Evolutionary conservation across 495 filamentous ascomycete species (phyloP).

Genomic region (Glarea lozoyensis): DNA sequence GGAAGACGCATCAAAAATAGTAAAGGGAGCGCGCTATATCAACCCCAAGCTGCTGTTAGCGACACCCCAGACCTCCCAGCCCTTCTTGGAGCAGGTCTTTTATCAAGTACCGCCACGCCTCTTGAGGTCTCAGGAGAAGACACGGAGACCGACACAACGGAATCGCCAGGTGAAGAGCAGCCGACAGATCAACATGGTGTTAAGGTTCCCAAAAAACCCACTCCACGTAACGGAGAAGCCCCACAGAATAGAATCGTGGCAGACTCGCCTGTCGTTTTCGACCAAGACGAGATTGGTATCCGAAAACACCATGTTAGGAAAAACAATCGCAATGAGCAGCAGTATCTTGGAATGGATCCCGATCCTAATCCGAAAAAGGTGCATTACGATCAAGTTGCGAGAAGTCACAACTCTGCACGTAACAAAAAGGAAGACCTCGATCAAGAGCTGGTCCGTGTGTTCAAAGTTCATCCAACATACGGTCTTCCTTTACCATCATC

Average conservation of each 20-base stretch:
- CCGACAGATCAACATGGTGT: constrained; percentile 11
- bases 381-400: constrained; percentile 10
- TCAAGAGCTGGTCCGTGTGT: constrained; percentile 6
- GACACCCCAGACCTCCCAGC: background rate
- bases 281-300: constrained; percentile 17
- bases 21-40: constrained; percentile 1
- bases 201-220: constrained; percentile 10
- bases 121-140: constrained; percentile 3
- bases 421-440: constrained; percentile 17
- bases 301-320: constrained; percentile 4
- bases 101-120: background rate
- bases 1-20: constrained; percentile 1
- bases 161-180: constrained; percentile 5
- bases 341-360: constrained; percentile 8
- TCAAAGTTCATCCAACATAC: constrained; percentile 14
- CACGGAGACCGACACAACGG: background rate
- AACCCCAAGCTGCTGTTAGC: background rate
- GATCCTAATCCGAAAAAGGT: constrained; percentile 13
- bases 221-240: constrained; percentile 1
- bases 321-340: constrained; percentile 7
- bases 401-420: constrained; percentile 10
- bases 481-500: constrained; percentile 10
- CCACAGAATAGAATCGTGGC: constrained; percentile 11
- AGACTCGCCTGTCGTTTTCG: constrained; percentile 9
- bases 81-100: background rate